These are phyloP conservation scores for Buddleja alternifolia DNA, from an alignment of 257 asterid species.

Conservation along the genomic window DNA sequence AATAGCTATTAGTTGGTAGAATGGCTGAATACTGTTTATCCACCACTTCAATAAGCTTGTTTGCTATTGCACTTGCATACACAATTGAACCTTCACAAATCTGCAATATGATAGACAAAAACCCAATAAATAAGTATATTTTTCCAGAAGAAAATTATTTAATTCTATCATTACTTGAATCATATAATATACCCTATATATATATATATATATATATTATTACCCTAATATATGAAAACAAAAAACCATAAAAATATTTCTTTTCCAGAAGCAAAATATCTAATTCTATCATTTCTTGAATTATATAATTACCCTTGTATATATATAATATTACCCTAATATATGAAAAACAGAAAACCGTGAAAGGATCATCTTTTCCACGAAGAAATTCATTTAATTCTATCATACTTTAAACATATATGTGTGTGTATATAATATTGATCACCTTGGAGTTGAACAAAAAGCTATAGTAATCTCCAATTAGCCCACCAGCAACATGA, in stretches of 20 bases:
- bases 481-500: slow-evolving; percentile 93
- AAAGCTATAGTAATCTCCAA: slow-evolving; percentile 84
- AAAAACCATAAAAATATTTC: background rate
- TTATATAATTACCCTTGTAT: too few species aligned
- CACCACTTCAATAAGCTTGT: slow-evolving; percentile 82
- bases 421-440: background rate
- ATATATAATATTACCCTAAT: too few species aligned
- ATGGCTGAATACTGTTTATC: slow-evolving; percentile 72
- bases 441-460: slow-evolving; percentile 82
- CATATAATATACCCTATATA: too few species aligned
- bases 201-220: too few species aligned
- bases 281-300: too few species aligned
- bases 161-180: too few species aligned
- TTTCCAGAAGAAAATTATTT: too few species aligned
- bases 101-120: slow-evolving; percentile 40
- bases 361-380: too few species aligned
- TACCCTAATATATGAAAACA: too few species aligned
- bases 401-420: background rate
- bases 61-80: slow-evolving; percentile 85
- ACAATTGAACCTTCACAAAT: slow-evolving; percentile 88
- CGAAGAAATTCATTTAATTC: background rate
- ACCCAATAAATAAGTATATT: background rate
- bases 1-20: slow-evolving; percentile 65
- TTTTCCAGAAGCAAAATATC: too few species aligned
- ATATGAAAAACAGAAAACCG: too few species aligned